Conservation (phyloP, 148 eudicot species). For the Chenopodium album region DNA sequence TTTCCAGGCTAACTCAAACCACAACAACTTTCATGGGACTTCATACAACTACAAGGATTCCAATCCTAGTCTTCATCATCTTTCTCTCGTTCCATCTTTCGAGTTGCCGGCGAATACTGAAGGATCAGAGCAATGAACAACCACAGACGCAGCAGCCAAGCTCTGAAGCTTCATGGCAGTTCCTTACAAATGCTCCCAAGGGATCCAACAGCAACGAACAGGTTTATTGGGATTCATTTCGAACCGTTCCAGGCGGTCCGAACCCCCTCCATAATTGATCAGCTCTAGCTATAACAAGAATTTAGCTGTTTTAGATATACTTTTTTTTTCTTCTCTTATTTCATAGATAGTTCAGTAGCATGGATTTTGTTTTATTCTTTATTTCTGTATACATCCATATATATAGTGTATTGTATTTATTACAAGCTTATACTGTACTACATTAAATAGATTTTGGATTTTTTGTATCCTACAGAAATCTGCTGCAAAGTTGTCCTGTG, state of each 20-base stretch:
- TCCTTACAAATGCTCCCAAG: conserved; percentile 31
- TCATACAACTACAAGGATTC: conserved; percentile 23
- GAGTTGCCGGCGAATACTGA: conserved; percentile 29
- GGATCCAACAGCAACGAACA: conserved; percentile 21
- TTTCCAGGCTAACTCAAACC: not conserved
- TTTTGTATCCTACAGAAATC: conserved; percentile 2
- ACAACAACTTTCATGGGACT: conserved; percentile 33
- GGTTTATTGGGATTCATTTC: conserved; percentile 37
- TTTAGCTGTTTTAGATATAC: not conserved
- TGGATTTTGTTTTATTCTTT: conserved; percentile 19
- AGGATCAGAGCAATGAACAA: conserved; percentile 1
- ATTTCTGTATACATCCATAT: not conserved
- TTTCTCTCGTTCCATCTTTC: conserved; percentile 35
- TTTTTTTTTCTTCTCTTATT: not conserved
- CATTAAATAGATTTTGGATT: conserved; percentile 10
- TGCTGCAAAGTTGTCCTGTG: not conserved
- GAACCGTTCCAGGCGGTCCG: conserved; percentile 59
- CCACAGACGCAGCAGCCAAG: not conserved
- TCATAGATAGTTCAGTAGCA: conserved; percentile 14
- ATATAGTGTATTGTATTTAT: not conserved
- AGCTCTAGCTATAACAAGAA: not conserved
- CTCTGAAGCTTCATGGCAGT: conserved; percentile 29
- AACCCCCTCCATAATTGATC: conserved; percentile 81
- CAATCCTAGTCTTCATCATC: conserved; percentile 37
- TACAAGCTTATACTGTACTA: not conserved